These are phyloP conservation scores for Incumbomyces lentus DNA, from an alignment of 2,329 filamentous ascomycete genomes.

Conservation along the genomic window DNA sequence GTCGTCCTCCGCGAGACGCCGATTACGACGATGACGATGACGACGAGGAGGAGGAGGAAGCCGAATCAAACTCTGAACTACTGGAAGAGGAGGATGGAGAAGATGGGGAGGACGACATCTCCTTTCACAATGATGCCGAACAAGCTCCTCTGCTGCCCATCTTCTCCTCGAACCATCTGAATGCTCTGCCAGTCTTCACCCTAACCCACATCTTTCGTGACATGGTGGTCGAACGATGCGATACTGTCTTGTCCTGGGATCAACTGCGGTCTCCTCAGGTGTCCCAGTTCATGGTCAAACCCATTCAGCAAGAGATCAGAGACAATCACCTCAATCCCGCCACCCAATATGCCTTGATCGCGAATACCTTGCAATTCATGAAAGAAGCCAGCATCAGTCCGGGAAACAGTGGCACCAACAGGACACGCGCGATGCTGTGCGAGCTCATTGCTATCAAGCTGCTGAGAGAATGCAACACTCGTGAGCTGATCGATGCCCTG, in stretches of 20 bases:
- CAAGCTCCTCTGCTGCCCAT: constrained; percentile 57
- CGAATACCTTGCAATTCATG: constrained; percentile 84
- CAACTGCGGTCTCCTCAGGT: constrained; percentile 92
- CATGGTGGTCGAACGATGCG: constrained; percentile 71
- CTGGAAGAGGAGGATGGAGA: constrained; percentile 28
- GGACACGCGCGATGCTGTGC: constrained; percentile 76
- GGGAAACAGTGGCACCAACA: constrained; percentile 72
- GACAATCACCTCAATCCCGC: constrained; percentile 74
- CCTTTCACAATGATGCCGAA: constrained; percentile 33
- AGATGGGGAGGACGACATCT: constrained; percentile 26
- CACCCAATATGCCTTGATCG: constrained; percentile 80
- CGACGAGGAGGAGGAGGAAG: constrained; percentile 31
- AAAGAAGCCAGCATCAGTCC: constrained; percentile 77
- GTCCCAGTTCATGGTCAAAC: constrained; percentile 90
- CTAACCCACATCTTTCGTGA: constrained; percentile 83
- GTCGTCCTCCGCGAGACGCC: background rate
- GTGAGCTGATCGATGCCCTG: constrained; percentile 85
- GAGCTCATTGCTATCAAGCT: constrained; percentile 84
- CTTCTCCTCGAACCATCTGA: constrained; percentile 68
- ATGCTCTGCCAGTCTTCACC: constrained; percentile 79
- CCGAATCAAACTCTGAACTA: constrained; percentile 2
- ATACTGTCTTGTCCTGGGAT: constrained; percentile 89
- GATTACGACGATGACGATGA: constrained; percentile 16
- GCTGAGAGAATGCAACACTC: constrained; percentile 76
- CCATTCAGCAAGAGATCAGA: constrained; percentile 82